Base-by-base conservation (phyloP, 1,284 basidiomycete genomes). In the Pseudozyma pruni region DNA sequence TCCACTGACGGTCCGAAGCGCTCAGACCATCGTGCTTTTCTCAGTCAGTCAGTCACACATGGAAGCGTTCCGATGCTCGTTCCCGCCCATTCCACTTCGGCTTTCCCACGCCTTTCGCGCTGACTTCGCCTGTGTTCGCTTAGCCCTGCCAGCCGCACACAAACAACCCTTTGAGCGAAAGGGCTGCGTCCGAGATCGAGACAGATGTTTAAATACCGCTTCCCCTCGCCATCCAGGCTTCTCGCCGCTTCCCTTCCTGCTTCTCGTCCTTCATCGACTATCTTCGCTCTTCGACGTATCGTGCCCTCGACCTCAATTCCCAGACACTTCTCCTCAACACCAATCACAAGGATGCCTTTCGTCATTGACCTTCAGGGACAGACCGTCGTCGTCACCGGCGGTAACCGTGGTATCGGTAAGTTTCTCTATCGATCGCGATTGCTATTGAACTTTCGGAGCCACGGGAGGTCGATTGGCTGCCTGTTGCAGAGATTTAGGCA, bases 361-460 rank as follows among this genome's bases (percentile, higher is more conserved):
- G 64, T 68, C 34, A 72, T 72, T 40, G 70, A 72, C 50, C 63
- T 72, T 52, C 48, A 59, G 51, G 70, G 70, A 51, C 70, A 72
- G 60, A 81, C 80, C 54, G 66, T 81, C 61, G 66, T 81, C 59
- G 88, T 92, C 39, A 90, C 91, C 42, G 80, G 80, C 45, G 80
- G 80, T 48, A 81, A 81, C 73, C 78, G 80, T 47, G 80, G 79
- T 62, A 81, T 81, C 41, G 77, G 75, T 74, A 56, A 69, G 74
- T 76, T 17, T 27, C 9, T 1, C 16, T 7, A 7, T 29, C 27
- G 11, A 29, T 7, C 27, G n/a, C n/a, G n/a, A n/a, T n/a, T n/a
- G n/a, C n/a, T n/a, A n/a, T n/a, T n/a, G n/a, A n/a, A n/a, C n/a
- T n/a, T n/a, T n/a, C n/a, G n/a, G n/a, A n/a, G n/a, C n/a, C n/a